Base-by-base conservation (phyloP, 805 yeast genomes). In the Saccharomycopsis sp. region DNA sequence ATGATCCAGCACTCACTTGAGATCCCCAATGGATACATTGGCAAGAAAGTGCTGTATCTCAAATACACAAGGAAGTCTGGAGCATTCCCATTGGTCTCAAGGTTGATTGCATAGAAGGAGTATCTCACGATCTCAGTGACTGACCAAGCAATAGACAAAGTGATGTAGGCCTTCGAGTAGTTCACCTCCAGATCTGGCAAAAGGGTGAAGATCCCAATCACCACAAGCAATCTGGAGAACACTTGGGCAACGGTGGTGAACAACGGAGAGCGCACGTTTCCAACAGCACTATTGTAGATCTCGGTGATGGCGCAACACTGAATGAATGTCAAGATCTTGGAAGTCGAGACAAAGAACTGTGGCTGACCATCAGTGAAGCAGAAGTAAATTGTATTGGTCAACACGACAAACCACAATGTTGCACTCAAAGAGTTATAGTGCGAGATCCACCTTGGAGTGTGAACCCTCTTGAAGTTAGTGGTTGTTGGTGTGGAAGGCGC, bases 11-110 rank as follows among this genome's bases (percentile, higher is more conserved):
- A 67, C 59, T 92, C 98, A 47, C 89, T 76, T 2, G 82, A 73
- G n/a, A 88, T 96, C 2, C 98, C 98, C 16, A 81, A 60, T 15
- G 98, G 98, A 55, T 92, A 92, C 49, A 92, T 65, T 2, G 85
- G 73, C 50, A 73, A 71, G 61, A 92, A 92, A 20, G 85, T 63
- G 48, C 83, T 82, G 68, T 92, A 92, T 54, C 98, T 73, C 49
- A 86, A 62, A 69, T 80, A 72, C 15, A 77, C 71, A 50, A 89
- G 66, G 55, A 64, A 56, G 29, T 55, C 52, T 4, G 92, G 82
- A 12, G 82, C 78, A 1, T 63, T 54, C 1, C 69, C 73, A 6
- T 64, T 63, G 21, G 68, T 64, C 19, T 59, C 56, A 47, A 82
- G 60, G 50, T 77, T 77, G 41, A 80, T 68, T 5, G 94, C 88